Conservation (phyloP, 805 yeast genomes). For the Spathaspora passalidarum region DNA sequence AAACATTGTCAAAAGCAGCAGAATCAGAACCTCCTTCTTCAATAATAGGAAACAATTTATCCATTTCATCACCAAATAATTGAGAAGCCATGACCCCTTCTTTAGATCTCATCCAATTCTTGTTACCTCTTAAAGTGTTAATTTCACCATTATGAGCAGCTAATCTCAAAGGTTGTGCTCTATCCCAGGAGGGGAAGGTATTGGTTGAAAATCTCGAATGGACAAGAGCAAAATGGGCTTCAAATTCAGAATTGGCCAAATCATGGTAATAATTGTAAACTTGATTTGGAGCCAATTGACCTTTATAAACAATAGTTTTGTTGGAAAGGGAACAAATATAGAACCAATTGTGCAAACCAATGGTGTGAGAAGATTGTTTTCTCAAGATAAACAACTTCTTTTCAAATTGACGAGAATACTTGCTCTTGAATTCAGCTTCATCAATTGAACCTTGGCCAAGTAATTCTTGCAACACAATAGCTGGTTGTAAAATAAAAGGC, state of each 20-base stretch:
- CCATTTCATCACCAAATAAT: slow-evolving; percentile 87
- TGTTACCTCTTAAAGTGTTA: slow-evolving; percentile 94
- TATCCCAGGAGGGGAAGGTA: slow-evolving; percentile 99
- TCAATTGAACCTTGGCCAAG: slow-evolving; percentile 26
- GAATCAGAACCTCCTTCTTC: slow-evolving; percentile 99
- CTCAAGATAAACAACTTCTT: slow-evolving; percentile 81
- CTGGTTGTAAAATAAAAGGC: slow-evolving; percentile 89
- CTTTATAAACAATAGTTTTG: slow-evolving; percentile 92
- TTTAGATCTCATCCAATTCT: slow-evolving; percentile 98
- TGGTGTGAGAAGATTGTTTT: slow-evolving; percentile 85
- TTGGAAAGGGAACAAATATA: slow-evolving; percentile 90
- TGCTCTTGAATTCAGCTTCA: slow-evolving; percentile 52
- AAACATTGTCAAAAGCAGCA: slow-evolving; percentile 94
- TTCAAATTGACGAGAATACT: slow-evolving; percentile 66
- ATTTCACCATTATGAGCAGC: slow-evolving; percentile 99
- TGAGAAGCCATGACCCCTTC: slow-evolving; percentile 93
- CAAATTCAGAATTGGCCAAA: slow-evolving; percentile 84
- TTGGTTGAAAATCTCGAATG: slow-evolving; percentile 97
- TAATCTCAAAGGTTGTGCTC: slow-evolving; percentile 97
- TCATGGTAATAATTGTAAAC: slow-evolving; percentile 95
- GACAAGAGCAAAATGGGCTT: slow-evolving; percentile 92
- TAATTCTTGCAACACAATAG: slow-evolving; percentile 60
- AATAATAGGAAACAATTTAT: slow-evolving; percentile 87
- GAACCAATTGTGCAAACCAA: slow-evolving; percentile 96
- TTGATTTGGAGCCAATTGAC: slow-evolving; percentile 95